phyloP scores from a whole-genome alignment of 108 stramenopile species.

The Cyclostephanos tholiformis region DNA sequence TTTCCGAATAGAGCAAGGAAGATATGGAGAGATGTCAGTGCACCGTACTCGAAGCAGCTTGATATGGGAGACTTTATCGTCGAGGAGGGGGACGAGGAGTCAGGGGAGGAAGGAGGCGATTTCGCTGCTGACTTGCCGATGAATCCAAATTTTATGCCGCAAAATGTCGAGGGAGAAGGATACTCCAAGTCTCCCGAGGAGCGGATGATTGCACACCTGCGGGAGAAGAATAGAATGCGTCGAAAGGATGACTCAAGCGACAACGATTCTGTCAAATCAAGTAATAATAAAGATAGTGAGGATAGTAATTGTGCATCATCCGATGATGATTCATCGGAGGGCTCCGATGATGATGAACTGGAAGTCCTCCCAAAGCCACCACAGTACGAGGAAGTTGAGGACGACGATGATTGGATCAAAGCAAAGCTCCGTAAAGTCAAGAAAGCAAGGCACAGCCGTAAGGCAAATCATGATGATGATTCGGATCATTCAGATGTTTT shows the following conservation, averaged over 20 bases:
- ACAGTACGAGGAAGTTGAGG: constrained; percentile 38
- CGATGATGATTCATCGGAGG: constrained; percentile 16
- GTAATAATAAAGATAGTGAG: not conserved
- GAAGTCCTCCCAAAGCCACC: constrained; percentile 27
- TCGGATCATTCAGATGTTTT: constrained; percentile 35
- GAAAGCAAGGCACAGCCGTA: constrained; percentile 1
- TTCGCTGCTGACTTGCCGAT: constrained; percentile 22
- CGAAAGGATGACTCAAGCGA: not conserved
- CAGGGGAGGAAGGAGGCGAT: constrained; percentile 45
- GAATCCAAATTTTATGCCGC: constrained; percentile 30
- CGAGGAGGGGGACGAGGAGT: constrained; percentile 47
- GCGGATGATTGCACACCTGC: constrained; percentile 17
- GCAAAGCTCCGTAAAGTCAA: constrained; percentile 13
- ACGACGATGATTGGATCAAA: constrained; percentile 38
- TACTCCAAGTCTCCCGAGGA: constrained; percentile 28
- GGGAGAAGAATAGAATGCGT: constrained; percentile 17
- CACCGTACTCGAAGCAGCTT: constrained; percentile 56
- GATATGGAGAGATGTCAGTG: constrained; percentile 59
- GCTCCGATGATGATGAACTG: constrained; percentile 11
- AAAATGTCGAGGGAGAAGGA: not conserved
- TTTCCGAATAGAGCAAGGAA: constrained; percentile 49
- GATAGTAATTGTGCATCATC: constrained; percentile 1
- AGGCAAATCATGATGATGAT: constrained; percentile 27
- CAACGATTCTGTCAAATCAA: constrained; percentile 2
- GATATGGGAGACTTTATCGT: constrained; percentile 71